These are phyloP conservation scores for Nidularia sp. DNA, from an alignment of 768 basidiomycete genomes.

Conservation along the genomic window DNA sequence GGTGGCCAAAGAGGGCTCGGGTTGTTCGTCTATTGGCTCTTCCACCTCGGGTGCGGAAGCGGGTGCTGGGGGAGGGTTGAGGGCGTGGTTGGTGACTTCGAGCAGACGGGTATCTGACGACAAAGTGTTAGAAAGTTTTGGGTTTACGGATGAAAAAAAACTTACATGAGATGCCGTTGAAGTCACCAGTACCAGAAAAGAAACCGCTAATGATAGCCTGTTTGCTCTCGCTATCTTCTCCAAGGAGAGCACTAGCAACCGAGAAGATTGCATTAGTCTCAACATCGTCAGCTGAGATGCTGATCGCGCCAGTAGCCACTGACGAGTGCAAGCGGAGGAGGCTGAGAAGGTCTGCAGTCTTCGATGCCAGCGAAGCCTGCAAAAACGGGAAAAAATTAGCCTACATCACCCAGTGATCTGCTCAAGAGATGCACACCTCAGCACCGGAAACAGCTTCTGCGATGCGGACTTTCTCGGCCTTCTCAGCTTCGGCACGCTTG, in stretches of 20 bases:
- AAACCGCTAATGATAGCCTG: constrained; percentile 49
- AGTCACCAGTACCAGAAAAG: constrained; percentile 52
- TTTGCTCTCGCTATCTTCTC: constrained; percentile 49
- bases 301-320: constrained; percentile 40
- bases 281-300: constrained; percentile 32
- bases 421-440: constrained; percentile 35
- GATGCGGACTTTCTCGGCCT: constrained; percentile 50
- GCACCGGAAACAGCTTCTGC: constrained; percentile 52
- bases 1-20: constrained; percentile 13
- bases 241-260: constrained; percentile 49
- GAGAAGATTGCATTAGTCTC: constrained; percentile 56
- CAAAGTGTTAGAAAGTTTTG: constrained; percentile 7
- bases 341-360: constrained; percentile 47
- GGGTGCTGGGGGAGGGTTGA: constrained; percentile 43
- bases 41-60: constrained; percentile 28
- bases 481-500: constrained; percentile 55
- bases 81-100: constrained; percentile 50
- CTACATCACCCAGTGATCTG: no score
- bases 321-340: constrained; percentile 56
- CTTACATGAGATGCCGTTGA: constrained; percentile 65
- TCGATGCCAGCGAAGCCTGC: constrained; percentile 40
- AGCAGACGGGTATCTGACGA: constrained; percentile 54
- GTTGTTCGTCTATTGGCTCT: constrained; percentile 12
- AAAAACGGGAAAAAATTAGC: neutral
- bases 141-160: constrained; percentile 7